Evolutionary conservation across 1,284 basidiomycete species (phyloP).

Genomic region (Anthracocystis panici-leucophaei): DNA sequence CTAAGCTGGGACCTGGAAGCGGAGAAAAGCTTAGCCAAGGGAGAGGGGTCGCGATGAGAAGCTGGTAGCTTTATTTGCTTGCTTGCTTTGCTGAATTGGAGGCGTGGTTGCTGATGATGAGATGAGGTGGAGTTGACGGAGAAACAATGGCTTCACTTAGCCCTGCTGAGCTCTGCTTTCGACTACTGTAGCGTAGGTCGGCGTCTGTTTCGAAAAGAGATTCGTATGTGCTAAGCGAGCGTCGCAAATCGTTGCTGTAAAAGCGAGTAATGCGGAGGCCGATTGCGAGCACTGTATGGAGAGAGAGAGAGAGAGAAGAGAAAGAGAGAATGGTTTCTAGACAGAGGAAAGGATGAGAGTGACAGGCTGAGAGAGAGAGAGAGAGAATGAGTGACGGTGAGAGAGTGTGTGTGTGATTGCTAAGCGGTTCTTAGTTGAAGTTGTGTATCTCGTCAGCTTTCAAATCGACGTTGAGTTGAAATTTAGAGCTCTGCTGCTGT

Average conservation of each 20-base stretch:
- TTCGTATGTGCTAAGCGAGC: conserved; percentile 30
- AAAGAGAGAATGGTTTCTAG: background rate
- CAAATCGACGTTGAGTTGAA: background rate
- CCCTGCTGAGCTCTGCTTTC: background rate
- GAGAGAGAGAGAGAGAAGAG: background rate
- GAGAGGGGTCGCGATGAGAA: background rate
- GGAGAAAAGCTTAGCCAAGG: conserved; percentile 8
- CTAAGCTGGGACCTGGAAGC: background rate
- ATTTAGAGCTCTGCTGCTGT: background rate
- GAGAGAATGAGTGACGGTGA: background rate
- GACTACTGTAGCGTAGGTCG: background rate
- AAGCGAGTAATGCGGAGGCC: background rate
- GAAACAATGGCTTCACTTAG: background rate
- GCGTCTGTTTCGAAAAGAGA: no score
- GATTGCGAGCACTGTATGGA: background rate
- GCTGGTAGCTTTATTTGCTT: background rate
- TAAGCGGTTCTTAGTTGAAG: background rate
- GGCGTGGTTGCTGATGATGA: background rate
- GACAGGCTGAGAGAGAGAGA: background rate
- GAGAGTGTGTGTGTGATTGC: background rate
- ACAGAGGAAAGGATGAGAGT: background rate
- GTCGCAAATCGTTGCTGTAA: background rate
- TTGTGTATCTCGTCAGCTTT: conserved; percentile 10
- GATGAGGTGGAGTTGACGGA: background rate
- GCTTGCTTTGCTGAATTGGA: background rate